These are phyloP conservation scores for Fraxinus quadrangulata DNA, from an alignment of 257 asterid genomes.

Conservation along the genomic window DNA sequence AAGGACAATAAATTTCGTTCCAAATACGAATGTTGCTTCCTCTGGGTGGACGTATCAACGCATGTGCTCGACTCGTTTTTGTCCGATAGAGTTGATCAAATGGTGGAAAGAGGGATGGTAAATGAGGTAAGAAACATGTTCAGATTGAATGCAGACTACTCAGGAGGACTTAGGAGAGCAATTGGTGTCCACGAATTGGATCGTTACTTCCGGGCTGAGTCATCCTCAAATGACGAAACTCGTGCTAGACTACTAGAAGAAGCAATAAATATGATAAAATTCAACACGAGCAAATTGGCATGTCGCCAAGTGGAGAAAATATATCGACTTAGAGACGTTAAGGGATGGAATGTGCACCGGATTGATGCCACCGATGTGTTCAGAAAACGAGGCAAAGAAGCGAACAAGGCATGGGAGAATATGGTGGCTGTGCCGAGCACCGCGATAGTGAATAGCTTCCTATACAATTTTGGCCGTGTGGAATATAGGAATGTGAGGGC, in stretches of 20 bases:
- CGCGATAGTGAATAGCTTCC: conserved; percentile 50
- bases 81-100: conserved; percentile 68
- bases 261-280: conserved; percentile 57
- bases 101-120: conserved; percentile 77
- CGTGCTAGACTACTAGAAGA: conserved; percentile 45
- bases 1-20: conserved; percentile 41
- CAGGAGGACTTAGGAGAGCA: conserved; percentile 71
- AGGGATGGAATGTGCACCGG: conserved; percentile 75
- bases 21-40: conserved; percentile 63
- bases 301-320: conserved; percentile 65
- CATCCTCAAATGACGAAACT: conserved; percentile 38
- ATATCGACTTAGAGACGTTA: conserved; percentile 43
- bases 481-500: neutral
- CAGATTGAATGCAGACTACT: conserved; percentile 51
- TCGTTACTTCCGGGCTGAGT: conserved; percentile 46
- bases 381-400: conserved; percentile 47
- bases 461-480: conserved; percentile 23
- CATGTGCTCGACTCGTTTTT: conserved; percentile 63
- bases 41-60: conserved; percentile 81
- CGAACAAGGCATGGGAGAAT: conserved; percentile 66
- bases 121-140: conserved; percentile 55
- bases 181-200: conserved; percentile 90
- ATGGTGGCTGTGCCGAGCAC: conserved; percentile 56
- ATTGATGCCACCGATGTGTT: conserved; percentile 76
- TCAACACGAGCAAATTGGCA: conserved; percentile 62